Base-by-base conservation (phyloP, 1,284 basidiomycete species). In the Trichosporon coremiiforme region DNA sequence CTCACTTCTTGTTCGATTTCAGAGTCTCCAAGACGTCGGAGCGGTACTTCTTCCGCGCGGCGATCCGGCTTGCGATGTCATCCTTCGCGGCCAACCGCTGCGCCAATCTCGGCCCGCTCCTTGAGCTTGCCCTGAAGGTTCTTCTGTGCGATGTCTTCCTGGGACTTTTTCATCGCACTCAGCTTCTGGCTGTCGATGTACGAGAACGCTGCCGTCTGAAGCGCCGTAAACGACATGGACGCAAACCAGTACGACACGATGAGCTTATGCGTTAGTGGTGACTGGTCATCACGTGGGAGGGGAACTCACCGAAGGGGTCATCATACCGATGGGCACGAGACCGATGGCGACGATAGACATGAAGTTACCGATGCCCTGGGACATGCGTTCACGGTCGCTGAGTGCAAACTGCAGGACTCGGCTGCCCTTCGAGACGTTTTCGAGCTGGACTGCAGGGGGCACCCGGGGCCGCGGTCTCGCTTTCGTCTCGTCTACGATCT, bases 161-260 rank as follows among this genome's bases (percentile, higher is more conserved):
- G 6, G 41, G 22, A 4, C 41, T 5, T 13, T 12, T 2, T 13
- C 20, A 15, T 41, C 35, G 22, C 36, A 2, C 12, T 29, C 20
- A 41, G 12, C 36, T 25, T 29, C 62, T 53, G 47, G 6, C 22
- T 41, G 57, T 73, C 74, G 12, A 67, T 22, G 25, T n/a, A 41
- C 15, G 41, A 31, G 15, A 81, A 71, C 9, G 75, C 33, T 10
- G 75, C 17, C 47, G 77, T 80, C 72, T 87, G 86, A 0, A 79
- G 70, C 31, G 87, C 72, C 5, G 86, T 85, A 69, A 83, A 86
- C 29, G 76, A 66, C 71, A 86, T 84, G 6, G 84, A 85, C 8
- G 85, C 83, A 10, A 84, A 72, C 86, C 86, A 87, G 74, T 87
- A 87, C 17, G 86, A 73, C 33, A 84, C 83, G 17, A 87, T 79